Evolutionary conservation across 257 asterid species (phyloP).

Genomic region (Solanum dulcamara): DNA sequence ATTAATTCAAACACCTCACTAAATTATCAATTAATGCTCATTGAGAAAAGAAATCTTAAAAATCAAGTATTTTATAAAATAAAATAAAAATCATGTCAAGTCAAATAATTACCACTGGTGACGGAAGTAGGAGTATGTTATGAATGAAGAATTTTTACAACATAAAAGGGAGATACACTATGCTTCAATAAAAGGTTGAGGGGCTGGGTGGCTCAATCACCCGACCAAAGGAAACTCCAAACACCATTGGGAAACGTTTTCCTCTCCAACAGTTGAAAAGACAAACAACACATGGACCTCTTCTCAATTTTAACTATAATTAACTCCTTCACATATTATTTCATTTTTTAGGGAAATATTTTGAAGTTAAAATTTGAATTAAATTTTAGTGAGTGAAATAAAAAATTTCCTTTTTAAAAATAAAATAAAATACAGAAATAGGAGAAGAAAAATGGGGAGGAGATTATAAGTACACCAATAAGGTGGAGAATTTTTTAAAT

Average conservation of each 20-base stretch:
- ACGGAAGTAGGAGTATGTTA: background rate
- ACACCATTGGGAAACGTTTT: constrained; percentile 51
- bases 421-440: no score
- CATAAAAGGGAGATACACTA: background rate
- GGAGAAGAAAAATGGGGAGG: background rate
- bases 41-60: background rate
- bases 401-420: no score
- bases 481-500: background rate
- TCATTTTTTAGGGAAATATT: background rate
- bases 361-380: no score
- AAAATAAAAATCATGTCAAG: no score
- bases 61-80: no score
- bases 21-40: no score
- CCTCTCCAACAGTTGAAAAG: constrained; percentile 38
- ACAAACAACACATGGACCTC: constrained; percentile 22
- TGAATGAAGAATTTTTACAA: background rate
- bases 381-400: no score
- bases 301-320: background rate
- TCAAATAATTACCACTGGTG: background rate
- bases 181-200: background rate
- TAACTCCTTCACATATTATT: constrained; percentile 1
- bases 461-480: no score
- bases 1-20: background rate
- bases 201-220: background rate
- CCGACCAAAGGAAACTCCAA: constrained; percentile 63